These are phyloP conservation scores for Colletotrichum aenigma DNA, from an alignment of 2,329 filamentous ascomycete genomes.

Conservation along the genomic window DNA sequence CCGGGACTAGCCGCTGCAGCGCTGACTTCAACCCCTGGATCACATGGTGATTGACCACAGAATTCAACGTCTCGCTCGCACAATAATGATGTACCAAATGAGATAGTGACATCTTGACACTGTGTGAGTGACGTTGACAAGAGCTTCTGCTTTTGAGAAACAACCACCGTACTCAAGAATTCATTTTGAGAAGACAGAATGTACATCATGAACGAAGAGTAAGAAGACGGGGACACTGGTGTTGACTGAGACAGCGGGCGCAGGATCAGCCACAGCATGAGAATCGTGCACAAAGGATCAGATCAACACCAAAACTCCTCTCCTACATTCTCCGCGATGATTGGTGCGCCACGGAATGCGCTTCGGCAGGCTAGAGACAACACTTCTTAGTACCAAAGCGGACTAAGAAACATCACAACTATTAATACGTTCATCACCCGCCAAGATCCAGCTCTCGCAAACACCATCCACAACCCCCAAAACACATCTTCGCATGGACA, in stretches of 20 bases:
- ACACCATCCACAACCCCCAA: no score
- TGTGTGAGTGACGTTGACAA: background rate
- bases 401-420: background rate
- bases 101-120: background rate
- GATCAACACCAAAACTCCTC: background rate
- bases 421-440: background rate
- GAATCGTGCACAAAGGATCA: background rate
- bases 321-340: background rate
- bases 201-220: background rate
- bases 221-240: fast-evolving
- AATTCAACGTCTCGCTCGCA: background rate
- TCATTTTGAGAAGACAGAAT: background rate
- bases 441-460: background rate
- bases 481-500: background rate
- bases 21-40: background rate
- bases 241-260: background rate
- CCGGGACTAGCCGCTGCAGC: background rate
- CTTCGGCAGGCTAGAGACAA: background rate
- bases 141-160: background rate
- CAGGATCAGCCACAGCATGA: background rate
- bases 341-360: background rate
- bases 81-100: background rate
- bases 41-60: background rate
- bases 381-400: background rate
- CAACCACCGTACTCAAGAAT: background rate